Evolutionary conservation across 1,284 basidiomycete genomes (phyloP), one percentile per base, ranked within the genome.

Genomic region (Trichosporon sp.): DNA sequence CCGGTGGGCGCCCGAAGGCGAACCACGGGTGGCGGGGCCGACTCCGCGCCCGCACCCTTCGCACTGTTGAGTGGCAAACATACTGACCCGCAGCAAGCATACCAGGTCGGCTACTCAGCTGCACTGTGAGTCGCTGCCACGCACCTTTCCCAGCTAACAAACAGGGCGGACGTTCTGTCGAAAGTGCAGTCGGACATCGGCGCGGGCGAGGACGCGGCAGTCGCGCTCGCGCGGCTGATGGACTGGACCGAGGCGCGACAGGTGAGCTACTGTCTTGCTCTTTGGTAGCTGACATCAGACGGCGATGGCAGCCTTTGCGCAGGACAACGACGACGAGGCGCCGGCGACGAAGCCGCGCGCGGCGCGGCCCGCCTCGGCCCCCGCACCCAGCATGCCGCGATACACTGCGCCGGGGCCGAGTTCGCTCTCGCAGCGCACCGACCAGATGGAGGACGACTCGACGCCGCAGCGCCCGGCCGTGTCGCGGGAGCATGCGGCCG

Each of bases 241-340:
- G 83, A 84, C 66, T 84, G 83, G 83, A 78, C 79, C 12, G 83
- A 84, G 69, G 83, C 83, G 1, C 70, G 83, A 63, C 80, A 83
- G 75, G 82, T 83, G 38, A 42, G 78, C 38, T n/a, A n/a, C n/a
- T n/a, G n/a, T n/a, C n/a, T 42, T 38, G 9, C 35, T 32, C 32
- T 32, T 72, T 58, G 15, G 8, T 12, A 12, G 18, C 31, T 68
- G 23, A 68, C 47, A 13, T 1, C 68, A 81, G 80, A 73, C 77
- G 23, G 79, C 80, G 1, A 81, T 81, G 71, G 76, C 74, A 1
- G 77, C 78, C 5, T 80, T 80, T 64, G 80, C 78, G 3, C 75
- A 77, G 1, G 80, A 81, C 29, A 79, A 81, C 27, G 72, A 71
- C 11, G 77, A 79, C 23, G 76, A 75, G 27, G 35, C 72, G 3